Conservation (phyloP, 768 basidiomycete species). For the Hebeloma cylindrosporum region DNA sequence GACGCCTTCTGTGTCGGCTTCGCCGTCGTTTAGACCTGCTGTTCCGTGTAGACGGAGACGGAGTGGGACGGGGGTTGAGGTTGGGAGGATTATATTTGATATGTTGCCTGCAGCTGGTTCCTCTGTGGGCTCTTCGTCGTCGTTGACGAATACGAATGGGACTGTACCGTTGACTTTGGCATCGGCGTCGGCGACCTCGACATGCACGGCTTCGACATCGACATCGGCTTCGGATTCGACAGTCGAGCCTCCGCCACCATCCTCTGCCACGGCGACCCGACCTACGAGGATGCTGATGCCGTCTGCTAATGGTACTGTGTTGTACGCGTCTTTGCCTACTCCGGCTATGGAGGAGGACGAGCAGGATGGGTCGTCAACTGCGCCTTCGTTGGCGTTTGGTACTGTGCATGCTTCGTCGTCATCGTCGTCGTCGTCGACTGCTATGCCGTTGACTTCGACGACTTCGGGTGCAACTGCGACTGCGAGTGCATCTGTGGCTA, state of each 20-base stretch:
- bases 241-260: no score
- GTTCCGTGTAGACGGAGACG: slow-evolving; percentile 8
- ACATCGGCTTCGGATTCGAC: no score
- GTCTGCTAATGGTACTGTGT: no score
- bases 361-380: neutral
- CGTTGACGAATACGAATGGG: slow-evolving; percentile 2
- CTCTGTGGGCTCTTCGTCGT: slow-evolving; percentile 7
- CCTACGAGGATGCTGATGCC: no score
- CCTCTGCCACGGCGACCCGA: no score
- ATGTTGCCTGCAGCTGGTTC: slow-evolving; percentile 45
- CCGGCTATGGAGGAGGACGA: slow-evolving; percentile 24
- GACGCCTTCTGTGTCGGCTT: no score
- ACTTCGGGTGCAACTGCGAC: no score
- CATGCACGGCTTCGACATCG: neutral
- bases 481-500: no score
- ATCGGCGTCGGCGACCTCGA: neutral
- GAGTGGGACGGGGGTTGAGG: slow-evolving; percentile 15
- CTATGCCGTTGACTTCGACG: no score
- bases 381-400: neutral
- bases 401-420: neutral
- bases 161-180: neutral
- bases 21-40: no score
- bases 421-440: neutral
- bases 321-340: slow-evolving; percentile 25
- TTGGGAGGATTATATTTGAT: slow-evolving; percentile 47